Conservation (phyloP, 106 monocot genomes). For the Chionographis japonica region DNA sequence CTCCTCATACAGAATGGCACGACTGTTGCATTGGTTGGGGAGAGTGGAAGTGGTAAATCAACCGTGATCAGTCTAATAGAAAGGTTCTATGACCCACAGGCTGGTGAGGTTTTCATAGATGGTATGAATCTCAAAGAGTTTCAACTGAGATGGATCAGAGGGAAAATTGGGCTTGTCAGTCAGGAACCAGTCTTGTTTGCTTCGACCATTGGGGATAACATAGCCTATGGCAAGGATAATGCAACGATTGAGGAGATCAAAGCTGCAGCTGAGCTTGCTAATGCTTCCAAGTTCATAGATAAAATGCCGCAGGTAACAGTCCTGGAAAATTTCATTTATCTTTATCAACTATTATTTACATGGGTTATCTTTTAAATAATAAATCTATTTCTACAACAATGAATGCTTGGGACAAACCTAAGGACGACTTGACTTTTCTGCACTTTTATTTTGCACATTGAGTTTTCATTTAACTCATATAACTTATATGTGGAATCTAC, state of each 20-base stretch:
- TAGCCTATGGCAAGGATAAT: slow-evolving; percentile 43
- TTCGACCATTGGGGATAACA: slow-evolving; percentile 41
- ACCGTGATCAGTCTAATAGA: slow-evolving; percentile 40
- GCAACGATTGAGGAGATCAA: slow-evolving; percentile 41
- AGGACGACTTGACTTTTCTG: background rate
- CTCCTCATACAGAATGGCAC: slow-evolving; percentile 26
- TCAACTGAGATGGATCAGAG: slow-evolving; percentile 45
- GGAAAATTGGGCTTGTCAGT: slow-evolving; percentile 46
- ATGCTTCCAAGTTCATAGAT: slow-evolving; percentile 50
- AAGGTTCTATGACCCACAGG: slow-evolving; percentile 47
- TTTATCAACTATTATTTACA: background rate
- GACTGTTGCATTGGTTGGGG: slow-evolving; percentile 36
- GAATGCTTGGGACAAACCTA: background rate
- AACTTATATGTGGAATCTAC: background rate
- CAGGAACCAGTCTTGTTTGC: slow-evolving; percentile 47
- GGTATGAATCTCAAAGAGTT: slow-evolving; percentile 38
- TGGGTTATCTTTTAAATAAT: background rate
- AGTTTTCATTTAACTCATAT: background rate
- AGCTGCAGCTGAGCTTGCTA: slow-evolving; percentile 35
- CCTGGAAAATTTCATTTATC: background rate
- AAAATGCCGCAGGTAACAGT: slow-evolving; percentile 45
- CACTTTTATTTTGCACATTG: too few species aligned
- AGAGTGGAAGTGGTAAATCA: slow-evolving; percentile 55
- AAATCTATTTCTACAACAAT: background rate
- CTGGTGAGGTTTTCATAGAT: slow-evolving; percentile 45